phyloP scores from a whole-genome alignment of 257 asterid species.

The Anisodus tanguticus region DNA sequence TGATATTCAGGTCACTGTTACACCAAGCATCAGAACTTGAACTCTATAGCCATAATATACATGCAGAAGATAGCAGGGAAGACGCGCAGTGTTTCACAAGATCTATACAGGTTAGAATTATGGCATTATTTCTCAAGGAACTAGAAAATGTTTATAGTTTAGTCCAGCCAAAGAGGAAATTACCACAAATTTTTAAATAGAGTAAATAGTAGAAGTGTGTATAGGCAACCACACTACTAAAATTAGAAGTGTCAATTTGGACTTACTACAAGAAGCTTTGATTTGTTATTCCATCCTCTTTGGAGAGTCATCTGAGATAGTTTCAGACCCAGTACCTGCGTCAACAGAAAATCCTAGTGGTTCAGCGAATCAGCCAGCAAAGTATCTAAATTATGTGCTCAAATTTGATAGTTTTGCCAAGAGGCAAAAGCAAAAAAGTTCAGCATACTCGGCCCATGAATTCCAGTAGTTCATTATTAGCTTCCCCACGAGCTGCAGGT shows the following conservation, averaged over 20 bases:
- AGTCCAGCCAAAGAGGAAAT: not conserved
- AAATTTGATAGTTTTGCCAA: not conserved
- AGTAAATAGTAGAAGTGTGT: not conserved
- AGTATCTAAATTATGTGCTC: not conserved
- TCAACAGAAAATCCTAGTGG: conserved; percentile 29
- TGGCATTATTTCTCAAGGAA: not conserved
- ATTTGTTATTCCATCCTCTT: conserved; percentile 99
- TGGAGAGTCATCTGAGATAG: conserved; percentile 99
- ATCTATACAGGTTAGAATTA: not conserved
- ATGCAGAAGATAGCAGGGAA: not conserved
- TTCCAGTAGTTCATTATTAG: conserved; percentile 95
- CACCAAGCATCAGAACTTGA: not conserved
- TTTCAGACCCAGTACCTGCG: conserved; percentile 88
- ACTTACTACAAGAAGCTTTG: conserved; percentile 97
- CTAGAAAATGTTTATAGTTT: not conserved
- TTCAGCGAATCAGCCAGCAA: conserved; percentile 33
- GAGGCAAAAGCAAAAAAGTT: not conserved
- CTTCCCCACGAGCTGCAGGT: conserved; percentile 97
- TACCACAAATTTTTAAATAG: not conserved
- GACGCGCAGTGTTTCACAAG: not conserved
- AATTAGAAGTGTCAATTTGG: not conserved
- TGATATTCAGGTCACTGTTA: not conserved
- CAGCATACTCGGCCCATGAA: conserved; percentile 81
- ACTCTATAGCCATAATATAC: not conserved
- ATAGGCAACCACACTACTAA: not conserved